These are phyloP conservation scores for Microcyclosporella mali DNA, from an alignment of 2,329 filamentous ascomycete genomes.

Conservation along the genomic window DNA sequence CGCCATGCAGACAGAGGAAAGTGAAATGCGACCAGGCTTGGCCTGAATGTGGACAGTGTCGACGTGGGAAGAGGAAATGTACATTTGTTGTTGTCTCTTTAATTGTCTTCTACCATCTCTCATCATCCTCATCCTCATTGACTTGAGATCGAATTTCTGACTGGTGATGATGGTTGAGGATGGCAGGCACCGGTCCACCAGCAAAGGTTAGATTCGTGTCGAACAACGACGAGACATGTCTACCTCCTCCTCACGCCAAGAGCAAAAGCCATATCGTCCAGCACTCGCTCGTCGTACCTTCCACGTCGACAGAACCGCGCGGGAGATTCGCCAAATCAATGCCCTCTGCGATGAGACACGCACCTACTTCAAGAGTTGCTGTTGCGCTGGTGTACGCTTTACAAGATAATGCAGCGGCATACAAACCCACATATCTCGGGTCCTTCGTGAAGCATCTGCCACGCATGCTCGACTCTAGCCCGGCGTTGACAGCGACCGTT, in stretches of 20 bases:
- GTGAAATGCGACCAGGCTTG: slow-evolving; percentile 3
- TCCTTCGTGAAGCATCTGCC: not conserved
- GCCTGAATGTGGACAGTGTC: slow-evolving; percentile 3
- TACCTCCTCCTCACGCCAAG: not conserved
- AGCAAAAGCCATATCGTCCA: not conserved
- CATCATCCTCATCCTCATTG: too few relatives aligned
- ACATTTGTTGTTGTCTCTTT: too few relatives aligned
- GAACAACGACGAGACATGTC: not conserved
- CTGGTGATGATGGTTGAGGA: too few relatives aligned
- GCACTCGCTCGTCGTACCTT: not conserved
- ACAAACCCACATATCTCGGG: slow-evolving; percentile 1
- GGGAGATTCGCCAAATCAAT: not conserved
- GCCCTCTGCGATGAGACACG: not conserved
- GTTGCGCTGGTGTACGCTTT: not conserved
- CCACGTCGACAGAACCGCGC: too few relatives aligned
- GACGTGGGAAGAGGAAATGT: not conserved
- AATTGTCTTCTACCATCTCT: too few relatives aligned
- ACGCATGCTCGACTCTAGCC: not conserved
- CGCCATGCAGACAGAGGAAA: not conserved
- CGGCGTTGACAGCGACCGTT: slow-evolving; percentile 1
- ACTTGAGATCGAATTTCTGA: too few relatives aligned
- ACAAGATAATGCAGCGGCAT: not conserved
- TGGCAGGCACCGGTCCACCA: not conserved
- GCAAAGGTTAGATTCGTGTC: not conserved
- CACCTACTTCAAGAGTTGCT: not conserved